Evolutionary conservation across 2,329 filamentous ascomycete genomes (phyloP), one percentile per base, ranked within the genome.

Genomic region (Rutstroemia sp.): DNA sequence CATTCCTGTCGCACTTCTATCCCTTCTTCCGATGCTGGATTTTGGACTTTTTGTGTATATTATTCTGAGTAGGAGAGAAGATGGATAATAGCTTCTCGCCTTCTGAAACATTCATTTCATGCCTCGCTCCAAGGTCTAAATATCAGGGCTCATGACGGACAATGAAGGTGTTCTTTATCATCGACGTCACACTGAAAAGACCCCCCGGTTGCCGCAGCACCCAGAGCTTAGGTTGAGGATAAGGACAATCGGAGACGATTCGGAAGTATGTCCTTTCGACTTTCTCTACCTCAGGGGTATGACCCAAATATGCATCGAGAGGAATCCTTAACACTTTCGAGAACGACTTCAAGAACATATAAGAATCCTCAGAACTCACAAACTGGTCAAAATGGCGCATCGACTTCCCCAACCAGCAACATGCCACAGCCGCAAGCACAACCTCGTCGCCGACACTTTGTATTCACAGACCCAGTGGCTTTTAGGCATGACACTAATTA

Each of bases 391-490:
- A 59, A 53, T 46, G 25, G 52, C 59, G 5, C 34, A 48, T 45
- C 23, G 7, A 21, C 21, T 19, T 48, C 34, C 27, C 19, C 51
- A n/a, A 50, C 19, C 37, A 30, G 38, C 50, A 58, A 25, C 54
- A 53, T 34, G 48, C 49, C 21, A 51, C 59, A 37, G 14, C 44
- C 25, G 17, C 37, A 41, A 34, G 19, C 23, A 37, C 54, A 56
- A 19, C 54, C 48, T 34, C 47, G 25, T 19, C 30, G 47, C 10
- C 47, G 25, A 23, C 48, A 51, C 17, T 78, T 86, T 64, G 82
- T 87, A 41, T 77, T 88, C 60, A 79, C 83, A 44, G 84, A 88
- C 68, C 78, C 81, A 41, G 77, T 87, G 41, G 84, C 84, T 14
- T 83, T 87, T 62, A 78, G 76, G 62, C 75, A 57, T 25, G 64